A percentile compares a stretch with the other conserved stretches of the same genome.
Conservation (phyloP, 1,139 yeast species). For the Kazachstania sp. region DNA sequence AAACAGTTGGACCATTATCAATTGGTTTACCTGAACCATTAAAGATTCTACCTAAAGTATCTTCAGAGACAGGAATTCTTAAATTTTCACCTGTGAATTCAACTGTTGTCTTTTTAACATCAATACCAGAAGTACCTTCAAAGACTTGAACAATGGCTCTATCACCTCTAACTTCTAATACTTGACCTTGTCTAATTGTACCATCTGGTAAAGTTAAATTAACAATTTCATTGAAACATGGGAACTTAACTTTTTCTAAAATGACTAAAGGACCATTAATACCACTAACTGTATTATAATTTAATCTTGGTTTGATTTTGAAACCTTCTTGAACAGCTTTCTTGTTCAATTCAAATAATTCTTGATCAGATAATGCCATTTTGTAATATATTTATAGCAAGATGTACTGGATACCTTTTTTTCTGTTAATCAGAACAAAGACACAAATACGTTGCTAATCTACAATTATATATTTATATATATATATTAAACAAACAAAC, state of each 20-base stretch:
- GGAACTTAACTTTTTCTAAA: slow-evolving; percentile 91
- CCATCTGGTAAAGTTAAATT: slow-evolving; percentile 96
- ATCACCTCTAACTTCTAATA: slow-evolving; percentile 91
- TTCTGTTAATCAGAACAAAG: no score
- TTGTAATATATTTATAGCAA: no score
- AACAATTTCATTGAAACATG: slow-evolving; percentile 93
- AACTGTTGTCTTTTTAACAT: slow-evolving; percentile 92
- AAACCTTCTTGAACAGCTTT: slow-evolving; percentile 88
- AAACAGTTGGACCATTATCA: slow-evolving; percentile 95
- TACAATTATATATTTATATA: not conserved
- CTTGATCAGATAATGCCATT: slow-evolving; percentile 32
- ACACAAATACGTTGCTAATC: no score
- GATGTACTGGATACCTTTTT: no score
- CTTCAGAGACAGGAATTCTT: slow-evolving; percentile 93
- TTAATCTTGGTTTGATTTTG: slow-evolving; percentile 79
- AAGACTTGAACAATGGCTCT: slow-evolving; percentile 98
- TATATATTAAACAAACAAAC: no score
- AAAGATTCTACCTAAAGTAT: slow-evolving; percentile 92
- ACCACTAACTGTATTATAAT: slow-evolving; percentile 94
- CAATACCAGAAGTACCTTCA: slow-evolving; percentile 97
- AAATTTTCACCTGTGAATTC: slow-evolving; percentile 94
- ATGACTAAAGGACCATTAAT: slow-evolving; percentile 97
- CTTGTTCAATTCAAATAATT: slow-evolving; percentile 64
- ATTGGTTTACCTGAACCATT: slow-evolving; percentile 99
- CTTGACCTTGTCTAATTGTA: slow-evolving; percentile 90